These are phyloP conservation scores for Cryptococcus sp. DNA, from an alignment of 1,284 basidiomycete genomes.

Conservation along the genomic window DNA sequence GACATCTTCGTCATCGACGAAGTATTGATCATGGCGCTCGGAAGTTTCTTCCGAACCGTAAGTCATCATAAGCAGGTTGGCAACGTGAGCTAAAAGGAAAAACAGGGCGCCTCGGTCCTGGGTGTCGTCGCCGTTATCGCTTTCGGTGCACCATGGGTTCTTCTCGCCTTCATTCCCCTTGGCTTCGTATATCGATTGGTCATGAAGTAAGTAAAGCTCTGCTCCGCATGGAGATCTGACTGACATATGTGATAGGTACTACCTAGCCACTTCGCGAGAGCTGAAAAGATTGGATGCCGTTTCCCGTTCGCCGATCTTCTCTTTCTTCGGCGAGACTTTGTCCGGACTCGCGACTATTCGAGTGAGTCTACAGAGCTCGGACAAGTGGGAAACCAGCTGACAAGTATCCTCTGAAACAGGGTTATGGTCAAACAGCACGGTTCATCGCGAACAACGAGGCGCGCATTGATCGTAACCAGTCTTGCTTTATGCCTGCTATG, in stretches of 20 bases:
- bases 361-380: conserved; percentile 22
- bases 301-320: conserved; percentile 86
- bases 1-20: conserved; percentile 91
- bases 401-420: conserved; percentile 17
- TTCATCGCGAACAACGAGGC: conserved; percentile 78
- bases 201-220: conserved; percentile 63
- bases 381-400: background rate
- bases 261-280: conserved; percentile 86
- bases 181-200: conserved; percentile 73
- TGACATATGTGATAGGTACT: conserved; percentile 63
- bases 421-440: conserved; percentile 69
- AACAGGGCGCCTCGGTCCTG: conserved; percentile 56
- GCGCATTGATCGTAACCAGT: conserved; percentile 62
- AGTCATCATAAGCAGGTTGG: conserved; percentile 1
- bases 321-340: conserved; percentile 83
- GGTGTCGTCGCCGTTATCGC: conserved; percentile 81
- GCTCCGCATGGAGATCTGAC: background rate
- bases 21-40: conserved; percentile 71
- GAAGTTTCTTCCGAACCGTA: conserved; percentile 64
- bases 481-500: conserved; percentile 58
- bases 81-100: background rate
- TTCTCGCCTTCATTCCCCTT: conserved; percentile 73
- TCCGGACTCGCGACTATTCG: conserved; percentile 83
- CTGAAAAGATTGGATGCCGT: conserved; percentile 89
- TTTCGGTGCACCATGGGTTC: conserved; percentile 76